Percentiles rank a stretch among this genome's conserved stretches.
These are phyloP conservation scores for Austroboletus eburneus DNA, from an alignment of 768 basidiomycete genomes.

Conservation along the genomic window DNA sequence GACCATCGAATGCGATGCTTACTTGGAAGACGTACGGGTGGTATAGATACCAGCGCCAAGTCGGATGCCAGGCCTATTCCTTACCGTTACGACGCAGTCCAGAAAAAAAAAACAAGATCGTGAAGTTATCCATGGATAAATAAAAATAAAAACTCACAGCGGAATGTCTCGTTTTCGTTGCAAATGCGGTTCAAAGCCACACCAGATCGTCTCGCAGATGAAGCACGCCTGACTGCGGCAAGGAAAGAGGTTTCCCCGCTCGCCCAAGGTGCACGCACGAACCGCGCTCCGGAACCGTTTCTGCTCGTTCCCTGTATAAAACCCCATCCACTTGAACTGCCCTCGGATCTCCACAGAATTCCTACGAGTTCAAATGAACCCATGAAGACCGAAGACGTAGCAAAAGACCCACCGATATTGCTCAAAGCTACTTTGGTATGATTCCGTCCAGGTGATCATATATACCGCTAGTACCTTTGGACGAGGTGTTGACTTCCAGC, in stretches of 20 bases:
- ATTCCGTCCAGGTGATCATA: constrained; percentile 21
- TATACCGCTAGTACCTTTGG: constrained; percentile 17
- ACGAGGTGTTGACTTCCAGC: constrained; percentile 5
- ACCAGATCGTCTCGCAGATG: constrained; percentile 19
- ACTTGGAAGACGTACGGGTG: constrained; percentile 22
- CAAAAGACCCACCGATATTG: constrained; percentile 10
- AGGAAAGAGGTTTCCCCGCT: constrained; percentile 13
- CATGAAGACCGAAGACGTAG: neutral
- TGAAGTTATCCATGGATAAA: too few species aligned
- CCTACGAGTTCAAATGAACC: constrained; percentile 5
- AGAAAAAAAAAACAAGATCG: too few species aligned
- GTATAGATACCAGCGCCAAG: constrained; percentile 27
- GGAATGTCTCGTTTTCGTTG: constrained; percentile 13
- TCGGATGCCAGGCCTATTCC: constrained; percentile 16
- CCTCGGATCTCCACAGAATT: constrained; percentile 13
- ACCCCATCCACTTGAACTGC: neutral
- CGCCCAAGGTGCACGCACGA: constrained; percentile 23
- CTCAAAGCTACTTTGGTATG: constrained; percentile 8
- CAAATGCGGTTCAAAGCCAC: constrained; percentile 20
- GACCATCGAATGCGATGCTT: neutral
- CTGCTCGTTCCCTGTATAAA: constrained; percentile 18
- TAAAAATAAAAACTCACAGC: constrained; percentile 8
- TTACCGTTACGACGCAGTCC: neutral
- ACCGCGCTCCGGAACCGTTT: constrained; percentile 21
- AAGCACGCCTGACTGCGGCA: constrained; percentile 13